These are phyloP conservation scores for Nidula niveotomentosa DNA, from an alignment of 1,284 basidiomycete genomes.

Conservation along the genomic window DNA sequence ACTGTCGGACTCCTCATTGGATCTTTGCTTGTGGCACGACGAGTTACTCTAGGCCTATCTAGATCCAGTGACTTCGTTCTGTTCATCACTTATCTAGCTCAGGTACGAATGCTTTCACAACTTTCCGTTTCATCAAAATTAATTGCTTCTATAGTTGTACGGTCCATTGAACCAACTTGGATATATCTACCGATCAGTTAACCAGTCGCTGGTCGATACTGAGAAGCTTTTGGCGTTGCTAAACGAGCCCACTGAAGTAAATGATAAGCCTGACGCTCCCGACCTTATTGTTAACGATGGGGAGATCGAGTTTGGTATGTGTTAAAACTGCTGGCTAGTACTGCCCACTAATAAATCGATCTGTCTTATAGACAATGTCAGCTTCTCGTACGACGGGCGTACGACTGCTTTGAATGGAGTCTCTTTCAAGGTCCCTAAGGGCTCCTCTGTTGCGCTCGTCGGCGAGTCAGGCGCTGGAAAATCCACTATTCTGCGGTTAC, in stretches of 20 bases:
- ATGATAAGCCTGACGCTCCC: conserved; percentile 75
- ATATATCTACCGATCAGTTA: conserved; percentile 71
- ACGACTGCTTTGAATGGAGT: conserved; percentile 73
- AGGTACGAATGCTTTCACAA: conserved; percentile 40
- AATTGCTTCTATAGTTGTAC: conserved; percentile 50
- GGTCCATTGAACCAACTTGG: conserved; percentile 74
- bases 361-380: conserved; percentile 62
- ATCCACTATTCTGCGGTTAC: conserved; percentile 78
- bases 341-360: conserved; percentile 1
- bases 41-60: conserved; percentile 54
- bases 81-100: conserved; percentile 80
- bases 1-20: conserved; percentile 77
- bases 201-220: conserved; percentile 77
- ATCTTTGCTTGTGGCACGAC: conserved; percentile 71
- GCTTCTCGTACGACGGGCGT: conserved; percentile 81
- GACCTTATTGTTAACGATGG: conserved; percentile 74
- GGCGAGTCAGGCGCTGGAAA: conserved; percentile 83
- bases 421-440: conserved; percentile 83
- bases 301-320: conserved; percentile 82
- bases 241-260: conserved; percentile 78
- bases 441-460: conserved; percentile 80
- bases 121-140: not conserved
- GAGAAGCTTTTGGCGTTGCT: conserved; percentile 76
- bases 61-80: conserved; percentile 63
- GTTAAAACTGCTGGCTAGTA: not conserved